Conservation (phyloP, 495 filamentous ascomycete genomes). For the Podospora fimiseda region DNA sequence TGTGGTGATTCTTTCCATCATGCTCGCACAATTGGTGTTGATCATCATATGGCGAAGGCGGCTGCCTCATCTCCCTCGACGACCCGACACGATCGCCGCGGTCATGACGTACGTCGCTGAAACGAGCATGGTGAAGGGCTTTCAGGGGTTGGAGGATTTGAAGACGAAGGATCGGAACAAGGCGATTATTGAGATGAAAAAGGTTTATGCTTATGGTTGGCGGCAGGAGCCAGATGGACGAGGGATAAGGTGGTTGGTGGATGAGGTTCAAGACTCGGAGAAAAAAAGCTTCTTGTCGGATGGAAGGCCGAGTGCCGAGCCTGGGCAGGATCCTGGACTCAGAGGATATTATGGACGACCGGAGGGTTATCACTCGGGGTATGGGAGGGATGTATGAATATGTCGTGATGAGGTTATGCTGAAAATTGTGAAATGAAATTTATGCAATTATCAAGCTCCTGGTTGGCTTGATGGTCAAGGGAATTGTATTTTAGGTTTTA, state of each 20-base stretch:
- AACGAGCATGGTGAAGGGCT: conserved; percentile 17
- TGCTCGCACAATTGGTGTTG: conserved; percentile 18
- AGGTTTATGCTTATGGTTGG: conserved; percentile 24
- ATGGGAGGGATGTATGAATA: too few relatives aligned
- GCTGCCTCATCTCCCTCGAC: conserved; percentile 17
- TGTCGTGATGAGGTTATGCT: too few relatives aligned
- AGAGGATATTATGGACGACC: not conserved
- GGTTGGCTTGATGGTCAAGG: too few relatives aligned
- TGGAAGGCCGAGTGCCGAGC: not conserved
- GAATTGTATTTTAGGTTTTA: too few relatives aligned
- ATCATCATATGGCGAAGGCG: conserved; percentile 12
- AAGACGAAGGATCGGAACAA: conserved; percentile 8
- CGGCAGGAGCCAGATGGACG: conserved; percentile 16
- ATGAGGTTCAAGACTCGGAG: conserved; percentile 12
- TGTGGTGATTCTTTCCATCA: conserved; percentile 16
- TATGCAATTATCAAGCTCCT: too few relatives aligned
- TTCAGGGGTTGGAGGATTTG: conserved; percentile 14
- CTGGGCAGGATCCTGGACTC: not conserved
- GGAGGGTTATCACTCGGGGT: not conserved
- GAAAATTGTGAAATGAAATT: too few relatives aligned
- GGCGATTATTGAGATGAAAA: conserved; percentile 11
- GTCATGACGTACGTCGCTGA: conserved; percentile 21
- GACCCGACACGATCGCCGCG: conserved; percentile 16
- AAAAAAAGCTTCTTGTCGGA: conserved; percentile 8
- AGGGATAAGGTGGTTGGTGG: conserved; percentile 15